Evolutionary conservation across 331 rosid species (phyloP), one percentile per base, ranked within the genome.

Genomic region (Cucumis variabilis): DNA sequence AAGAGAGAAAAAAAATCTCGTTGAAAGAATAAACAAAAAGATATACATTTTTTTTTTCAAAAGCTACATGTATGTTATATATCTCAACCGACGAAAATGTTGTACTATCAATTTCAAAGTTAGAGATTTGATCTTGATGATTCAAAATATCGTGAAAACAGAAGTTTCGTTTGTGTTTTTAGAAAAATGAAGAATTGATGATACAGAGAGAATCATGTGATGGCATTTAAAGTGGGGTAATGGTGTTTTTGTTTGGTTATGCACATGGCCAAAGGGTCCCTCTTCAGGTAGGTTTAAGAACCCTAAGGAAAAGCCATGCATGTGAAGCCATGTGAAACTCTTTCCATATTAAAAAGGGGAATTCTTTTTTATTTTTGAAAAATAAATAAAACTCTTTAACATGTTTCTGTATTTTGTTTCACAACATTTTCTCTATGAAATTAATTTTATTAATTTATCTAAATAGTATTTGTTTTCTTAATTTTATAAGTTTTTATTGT

Each of bases 281-380:
- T 94, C 90, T 80, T 90, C 83, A 83, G 88, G 91, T 91, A 88
- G 94, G 88, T 94, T 90, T 90, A 86, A 92, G 88, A 91, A 87
- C 92, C 93, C 91, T 86, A 85, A 55, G 84, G 51, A 74, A 81
- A 81, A 63, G 58, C 85, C 85, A 81, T 81, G 86, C 98, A 95
- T 95, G 97, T 95, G 96, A 90, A 50, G 86, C 97, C 98, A 95
- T 95, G 98, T 95, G 98, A 93, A 93, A 17, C 69, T 25, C 85
- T 90, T 60, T 89, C 58, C 86, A 88, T 65, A 88, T 6, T 10
- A 20, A 62, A 33, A 62, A 62, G 2, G 2, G 2, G 2, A 21
- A 20, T 44, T 44, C 9, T 44, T 44, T 44, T 44, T 44, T 44
- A 63, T 21, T 21, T 21, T 20, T 1, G 21, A 6, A 63, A 21